Conservation (phyloP, 208 protist genomes). For the Paratrypanosoma confusum region DNA sequence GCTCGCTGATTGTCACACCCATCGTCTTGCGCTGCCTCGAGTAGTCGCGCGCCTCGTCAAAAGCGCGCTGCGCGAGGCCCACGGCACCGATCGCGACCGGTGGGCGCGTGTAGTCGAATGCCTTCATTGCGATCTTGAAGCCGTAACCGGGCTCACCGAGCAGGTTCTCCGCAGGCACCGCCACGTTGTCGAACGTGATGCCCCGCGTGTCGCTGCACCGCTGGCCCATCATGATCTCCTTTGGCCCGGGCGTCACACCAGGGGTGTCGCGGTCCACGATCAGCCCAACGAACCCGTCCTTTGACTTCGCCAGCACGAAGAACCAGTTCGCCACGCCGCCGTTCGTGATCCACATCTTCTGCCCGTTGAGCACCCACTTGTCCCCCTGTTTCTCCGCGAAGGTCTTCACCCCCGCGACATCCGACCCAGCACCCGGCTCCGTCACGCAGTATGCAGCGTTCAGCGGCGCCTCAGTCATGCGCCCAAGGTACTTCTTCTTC, state of each 20-base stretch:
- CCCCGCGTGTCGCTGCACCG: constrained; percentile 83
- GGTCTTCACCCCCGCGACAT: constrained; percentile 81
- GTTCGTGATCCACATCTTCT: constrained; percentile 94
- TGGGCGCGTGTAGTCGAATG: constrained; percentile 81
- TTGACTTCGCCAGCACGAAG: constrained; percentile 74
- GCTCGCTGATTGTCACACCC: constrained; percentile 68
- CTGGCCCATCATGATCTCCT: constrained; percentile 89
- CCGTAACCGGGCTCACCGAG: constrained; percentile 62
- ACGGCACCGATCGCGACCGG: constrained; percentile 75
- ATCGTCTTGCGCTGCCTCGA: constrained; percentile 73
- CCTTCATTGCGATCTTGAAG: constrained; percentile 82
- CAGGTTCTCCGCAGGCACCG: constrained; percentile 69
- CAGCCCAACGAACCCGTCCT: constrained; percentile 76
- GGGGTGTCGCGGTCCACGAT: constrained; percentile 82
- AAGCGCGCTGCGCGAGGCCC: constrained; percentile 70
- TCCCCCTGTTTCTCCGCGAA: constrained; percentile 77
- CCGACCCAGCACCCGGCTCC: constrained; percentile 75
- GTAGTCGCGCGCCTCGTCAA: constrained; percentile 70
- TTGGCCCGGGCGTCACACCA: constrained; percentile 59
- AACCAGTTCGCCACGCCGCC: constrained; percentile 88
- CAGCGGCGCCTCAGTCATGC: constrained; percentile 74
- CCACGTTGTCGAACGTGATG: constrained; percentile 88
- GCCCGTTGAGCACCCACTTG: constrained; percentile 82
- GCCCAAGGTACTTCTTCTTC: constrained; percentile 82
- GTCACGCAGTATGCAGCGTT: constrained; percentile 78